Conservation (phyloP, 768 basidiomycete genomes). For the Butyriboletus loyo region DNA sequence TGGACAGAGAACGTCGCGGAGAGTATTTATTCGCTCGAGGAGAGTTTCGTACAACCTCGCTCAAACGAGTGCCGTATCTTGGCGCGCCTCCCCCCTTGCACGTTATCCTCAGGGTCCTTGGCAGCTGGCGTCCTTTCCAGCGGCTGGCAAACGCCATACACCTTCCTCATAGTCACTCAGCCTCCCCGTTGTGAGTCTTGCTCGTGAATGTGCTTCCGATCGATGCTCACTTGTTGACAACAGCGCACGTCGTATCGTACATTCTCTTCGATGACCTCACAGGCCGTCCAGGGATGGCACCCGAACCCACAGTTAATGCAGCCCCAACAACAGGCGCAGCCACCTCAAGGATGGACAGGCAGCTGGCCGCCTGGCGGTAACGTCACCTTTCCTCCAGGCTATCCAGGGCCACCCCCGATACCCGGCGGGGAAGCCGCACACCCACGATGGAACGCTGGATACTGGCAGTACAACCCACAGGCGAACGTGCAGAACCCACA, state of each 20-base stretch:
- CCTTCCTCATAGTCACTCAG: background rate
- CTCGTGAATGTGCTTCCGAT: background rate
- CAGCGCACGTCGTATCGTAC: background rate
- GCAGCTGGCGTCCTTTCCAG: background rate
- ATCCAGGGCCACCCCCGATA: conserved; percentile 51
- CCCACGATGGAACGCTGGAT: conserved; percentile 47
- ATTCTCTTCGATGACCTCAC: conserved; percentile 21
- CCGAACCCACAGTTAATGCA: conserved; percentile 35
- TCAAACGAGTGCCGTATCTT: background rate
- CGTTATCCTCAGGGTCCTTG: conserved; percentile 2
- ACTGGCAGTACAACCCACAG: conserved; percentile 50
- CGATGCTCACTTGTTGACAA: conserved; percentile 7
- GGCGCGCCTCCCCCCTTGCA: background rate
- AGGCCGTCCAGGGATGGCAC: conserved; percentile 29
- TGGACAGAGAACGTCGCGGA: conserved; percentile 1
- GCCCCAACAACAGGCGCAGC: conserved; percentile 16
- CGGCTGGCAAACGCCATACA: background rate
- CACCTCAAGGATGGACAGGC: conserved; percentile 36
- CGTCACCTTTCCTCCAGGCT: conserved; percentile 32
- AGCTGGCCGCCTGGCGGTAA: conserved; percentile 35
- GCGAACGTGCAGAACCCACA: conserved; percentile 26
- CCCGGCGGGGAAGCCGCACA: conserved; percentile 48
- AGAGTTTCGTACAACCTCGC: background rate
- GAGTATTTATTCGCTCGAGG: conserved; percentile 9
- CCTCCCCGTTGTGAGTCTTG: conserved; percentile 1